A percentile compares a stretch with the other conserved stretches of the same genome.
phyloP scores from a whole-genome alignment of 345 rosid genomes.

The Brassica cretica region DNA sequence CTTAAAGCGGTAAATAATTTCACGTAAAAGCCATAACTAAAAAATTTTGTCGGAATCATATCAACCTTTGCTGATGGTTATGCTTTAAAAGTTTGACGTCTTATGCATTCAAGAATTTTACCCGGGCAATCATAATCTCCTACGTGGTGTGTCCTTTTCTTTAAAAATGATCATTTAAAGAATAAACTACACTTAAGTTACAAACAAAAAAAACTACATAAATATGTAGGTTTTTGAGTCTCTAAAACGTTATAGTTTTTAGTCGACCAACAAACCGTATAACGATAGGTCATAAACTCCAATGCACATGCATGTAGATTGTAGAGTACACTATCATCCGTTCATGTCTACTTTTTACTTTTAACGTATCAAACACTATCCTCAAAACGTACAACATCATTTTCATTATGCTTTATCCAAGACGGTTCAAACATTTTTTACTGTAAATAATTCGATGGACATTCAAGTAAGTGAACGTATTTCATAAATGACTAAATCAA shows the following conservation, averaged over 20 bases:
- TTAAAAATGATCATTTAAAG: background rate
- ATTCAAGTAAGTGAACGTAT: background rate
- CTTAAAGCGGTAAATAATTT: slow-evolving; percentile 27
- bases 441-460: background rate
- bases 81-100: slow-evolving; percentile 19
- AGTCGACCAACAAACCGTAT: slow-evolving; percentile 8
- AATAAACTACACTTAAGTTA: background rate
- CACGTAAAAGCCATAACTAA: slow-evolving; percentile 18
- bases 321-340: background rate
- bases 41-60: slow-evolving; percentile 32
- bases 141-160: slow-evolving; percentile 7
- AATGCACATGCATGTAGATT: slow-evolving; percentile 14
- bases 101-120: slow-evolving; percentile 24
- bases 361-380: slow-evolving; percentile 6
- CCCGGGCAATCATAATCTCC: slow-evolving; percentile 32
- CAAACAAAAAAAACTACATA: background rate
- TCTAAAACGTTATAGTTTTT: background rate
- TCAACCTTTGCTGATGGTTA: slow-evolving; percentile 24
- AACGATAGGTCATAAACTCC: slow-evolving; percentile 1
- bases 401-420: background rate
- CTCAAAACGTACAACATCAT: background rate
- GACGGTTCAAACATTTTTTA: background rate
- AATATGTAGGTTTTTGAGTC: background rate
- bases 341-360: background rate
- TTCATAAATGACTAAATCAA: slow-evolving; percentile 1